Evolutionary conservation across 2,329 filamentous ascomycete species (phyloP).

Genomic region (Talaromyces pinophilus): DNA sequence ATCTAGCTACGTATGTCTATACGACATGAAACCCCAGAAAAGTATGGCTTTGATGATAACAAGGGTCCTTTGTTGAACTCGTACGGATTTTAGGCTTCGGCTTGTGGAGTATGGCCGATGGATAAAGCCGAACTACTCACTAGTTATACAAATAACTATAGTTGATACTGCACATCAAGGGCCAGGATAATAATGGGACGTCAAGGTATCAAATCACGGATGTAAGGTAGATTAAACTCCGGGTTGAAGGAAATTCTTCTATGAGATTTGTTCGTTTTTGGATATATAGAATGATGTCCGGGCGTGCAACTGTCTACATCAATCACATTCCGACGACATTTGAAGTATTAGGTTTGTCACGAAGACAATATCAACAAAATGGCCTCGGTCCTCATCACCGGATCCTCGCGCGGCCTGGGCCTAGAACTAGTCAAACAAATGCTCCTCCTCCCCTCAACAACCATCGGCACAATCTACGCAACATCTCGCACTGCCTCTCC

Average conservation of each 20-base stretch:
- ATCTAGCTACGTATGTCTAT: not conserved
- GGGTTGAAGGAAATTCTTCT: not conserved
- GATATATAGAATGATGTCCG: not conserved
- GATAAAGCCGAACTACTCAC: not conserved
- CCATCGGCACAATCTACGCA: conserved; percentile 17
- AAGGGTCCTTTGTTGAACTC: not conserved
- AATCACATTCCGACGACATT: too few relatives aligned
- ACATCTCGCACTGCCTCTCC: conserved; percentile 3
- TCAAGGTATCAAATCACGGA: not conserved
- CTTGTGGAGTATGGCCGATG: not conserved
- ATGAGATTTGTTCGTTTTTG: not conserved
- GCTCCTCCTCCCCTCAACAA: not conserved
- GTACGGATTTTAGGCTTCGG: not conserved
- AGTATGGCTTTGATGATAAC: not conserved
- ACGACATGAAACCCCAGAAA: not conserved
- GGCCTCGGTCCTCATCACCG: conserved; percentile 20
- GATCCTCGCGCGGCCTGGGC: conserved; percentile 18
- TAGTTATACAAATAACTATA: too few relatives aligned
- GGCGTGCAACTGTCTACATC: too few relatives aligned
- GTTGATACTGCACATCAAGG: too few relatives aligned
- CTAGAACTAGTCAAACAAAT: conserved; percentile 11
- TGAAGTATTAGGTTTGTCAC: too few relatives aligned
- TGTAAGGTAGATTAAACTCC: not conserved
- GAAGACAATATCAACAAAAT: not conserved
- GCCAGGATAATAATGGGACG: too few relatives aligned